Conservation (phyloP, 768 basidiomycete species). For the Boletus rubroflammeus region DNA sequence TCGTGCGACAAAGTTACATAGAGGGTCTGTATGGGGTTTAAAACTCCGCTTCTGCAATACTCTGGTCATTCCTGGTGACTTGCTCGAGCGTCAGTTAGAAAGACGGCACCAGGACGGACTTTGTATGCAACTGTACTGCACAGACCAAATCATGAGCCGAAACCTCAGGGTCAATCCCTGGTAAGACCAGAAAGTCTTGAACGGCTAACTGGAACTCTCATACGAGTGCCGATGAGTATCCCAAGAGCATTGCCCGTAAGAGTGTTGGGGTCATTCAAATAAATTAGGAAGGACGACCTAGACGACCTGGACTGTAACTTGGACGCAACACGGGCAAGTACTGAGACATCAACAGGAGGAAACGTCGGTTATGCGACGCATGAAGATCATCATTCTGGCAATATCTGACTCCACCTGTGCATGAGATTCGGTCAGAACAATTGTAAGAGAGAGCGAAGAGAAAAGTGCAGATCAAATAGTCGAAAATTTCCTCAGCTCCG, state of each 20-base stretch:
- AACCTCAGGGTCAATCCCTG: not conserved
- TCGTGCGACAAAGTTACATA: too few species aligned
- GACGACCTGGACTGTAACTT: too few species aligned
- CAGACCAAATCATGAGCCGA: not conserved
- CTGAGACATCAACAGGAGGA: too few species aligned
- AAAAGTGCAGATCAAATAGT: not conserved
- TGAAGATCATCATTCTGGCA: not conserved
- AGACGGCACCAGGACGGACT: too few species aligned
- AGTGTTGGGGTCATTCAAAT: not conserved
- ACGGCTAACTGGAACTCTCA: too few species aligned
- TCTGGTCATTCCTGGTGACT: too few species aligned
- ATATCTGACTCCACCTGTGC: not conserved
- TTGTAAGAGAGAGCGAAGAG: not conserved
- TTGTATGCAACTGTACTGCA: not conserved
- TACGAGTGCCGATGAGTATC: not conserved
- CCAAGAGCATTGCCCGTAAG: too few species aligned
- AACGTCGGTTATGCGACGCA: not conserved
- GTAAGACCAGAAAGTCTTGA: too few species aligned
- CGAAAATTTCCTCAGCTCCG: conserved; percentile 25
- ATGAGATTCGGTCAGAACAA: not conserved
- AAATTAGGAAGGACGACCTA: not conserved
- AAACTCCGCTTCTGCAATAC: too few species aligned
- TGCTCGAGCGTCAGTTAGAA: too few species aligned
- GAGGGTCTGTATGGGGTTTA: too few species aligned
- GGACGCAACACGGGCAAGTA: too few species aligned